These are phyloP conservation scores for Phytophthora citrophthora DNA, from an alignment of 352 stramenopile genomes.

Conservation along the genomic window DNA sequence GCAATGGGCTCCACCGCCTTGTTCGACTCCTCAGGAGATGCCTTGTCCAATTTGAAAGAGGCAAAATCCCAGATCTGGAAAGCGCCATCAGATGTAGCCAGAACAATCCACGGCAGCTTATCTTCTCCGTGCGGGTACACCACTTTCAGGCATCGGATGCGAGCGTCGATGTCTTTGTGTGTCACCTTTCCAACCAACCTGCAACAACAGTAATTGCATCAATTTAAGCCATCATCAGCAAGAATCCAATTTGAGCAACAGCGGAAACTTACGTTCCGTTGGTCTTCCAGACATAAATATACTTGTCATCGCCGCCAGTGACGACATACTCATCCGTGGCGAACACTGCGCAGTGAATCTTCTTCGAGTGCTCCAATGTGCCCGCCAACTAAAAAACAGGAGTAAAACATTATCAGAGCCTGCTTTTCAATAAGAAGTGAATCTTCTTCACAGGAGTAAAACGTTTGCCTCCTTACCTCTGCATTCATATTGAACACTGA, in stretches of 20 bases:
- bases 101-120: constrained; percentile 69
- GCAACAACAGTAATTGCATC: neutral
- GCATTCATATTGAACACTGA: constrained; percentile 86
- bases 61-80: constrained; percentile 86
- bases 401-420: constrained; percentile 2
- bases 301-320: constrained; percentile 78
- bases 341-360: constrained; percentile 80
- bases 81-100: constrained; percentile 75
- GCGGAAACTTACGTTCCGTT: constrained; percentile 61
- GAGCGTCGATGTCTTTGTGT: constrained; percentile 64
- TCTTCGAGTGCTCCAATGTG: constrained; percentile 72
- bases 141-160: constrained; percentile 79
- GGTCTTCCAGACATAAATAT: constrained; percentile 85
- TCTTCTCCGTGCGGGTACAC: constrained; percentile 70
- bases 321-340: constrained; percentile 79
- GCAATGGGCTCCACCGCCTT: constrained; percentile 56
- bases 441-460: too few relatives aligned
- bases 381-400: constrained; percentile 51
- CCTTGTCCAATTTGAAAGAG: constrained; percentile 59
- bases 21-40: constrained; percentile 63
- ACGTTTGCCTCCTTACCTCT: constrained; percentile 40
- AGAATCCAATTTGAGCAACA: constrained; percentile 1
- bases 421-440: neutral
- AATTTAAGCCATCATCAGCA: constrained; percentile 6
- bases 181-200: constrained; percentile 77